Conservation (phyloP, 257 asterid genomes). For the Scutellaria galericulata region DNA sequence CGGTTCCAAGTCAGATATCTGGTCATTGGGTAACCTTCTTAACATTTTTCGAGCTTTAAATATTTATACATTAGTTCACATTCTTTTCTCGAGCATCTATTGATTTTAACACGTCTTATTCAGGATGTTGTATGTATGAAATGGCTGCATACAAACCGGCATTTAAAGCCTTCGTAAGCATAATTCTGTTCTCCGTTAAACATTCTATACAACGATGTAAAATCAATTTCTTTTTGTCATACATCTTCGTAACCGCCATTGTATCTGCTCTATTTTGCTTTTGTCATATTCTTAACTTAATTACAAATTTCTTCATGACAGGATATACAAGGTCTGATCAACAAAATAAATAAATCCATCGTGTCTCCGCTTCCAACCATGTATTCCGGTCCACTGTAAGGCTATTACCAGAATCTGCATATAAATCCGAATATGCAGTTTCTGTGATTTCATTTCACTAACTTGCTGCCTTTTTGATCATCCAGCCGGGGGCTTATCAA, state of each 20-base stretch:
- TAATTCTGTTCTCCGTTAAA: slow-evolving; percentile 11
- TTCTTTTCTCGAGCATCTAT: slow-evolving; percentile 29
- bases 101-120: slow-evolving; percentile 18
- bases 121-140: slow-evolving; percentile 96
- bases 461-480: slow-evolving; percentile 19
- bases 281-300: too few species aligned
- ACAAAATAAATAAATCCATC: slow-evolving; percentile 88
- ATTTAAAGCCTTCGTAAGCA: slow-evolving; percentile 95
- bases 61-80: slow-evolving; percentile 9
- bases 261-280: too few species aligned
- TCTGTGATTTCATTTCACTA: neutral
- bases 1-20: slow-evolving; percentile 95
- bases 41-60: slow-evolving; percentile 18
- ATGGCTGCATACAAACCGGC: slow-evolving; percentile 89
- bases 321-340: slow-evolving; percentile 97
- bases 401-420: slow-evolving; percentile 32
- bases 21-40: slow-evolving; percentile 83
- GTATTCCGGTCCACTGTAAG: slow-evolving; percentile 92
- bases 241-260: too few species aligned
- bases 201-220: neutral
- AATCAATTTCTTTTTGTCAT: too few species aligned
- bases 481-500: slow-evolving; percentile 88
- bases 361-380: slow-evolving; percentile 89
- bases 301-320: slow-evolving; percentile 41
- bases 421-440: neutral